phyloP scores from a whole-genome alignment of 225 moss, liverwort and hornwort species.

The Takakia lepidozioides region DNA sequence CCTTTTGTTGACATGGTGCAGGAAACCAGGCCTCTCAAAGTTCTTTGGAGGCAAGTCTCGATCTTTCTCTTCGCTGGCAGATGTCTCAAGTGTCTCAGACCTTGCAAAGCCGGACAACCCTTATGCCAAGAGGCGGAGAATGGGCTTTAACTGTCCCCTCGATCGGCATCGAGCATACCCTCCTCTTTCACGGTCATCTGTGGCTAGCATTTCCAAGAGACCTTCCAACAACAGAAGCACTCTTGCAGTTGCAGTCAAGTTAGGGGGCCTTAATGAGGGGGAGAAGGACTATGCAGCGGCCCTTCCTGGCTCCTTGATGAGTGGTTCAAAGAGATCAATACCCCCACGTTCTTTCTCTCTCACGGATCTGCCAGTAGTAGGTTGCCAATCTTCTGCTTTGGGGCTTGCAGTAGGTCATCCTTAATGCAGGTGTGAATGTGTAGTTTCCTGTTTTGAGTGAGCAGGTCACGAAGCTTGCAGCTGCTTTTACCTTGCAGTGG shows the following conservation, averaged over 20 bases:
- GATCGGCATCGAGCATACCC: slow-evolving; percentile 66
- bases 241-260: slow-evolving; percentile 56
- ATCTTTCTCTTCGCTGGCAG: slow-evolving; percentile 67
- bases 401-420: too few relatives aligned
- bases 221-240: slow-evolving; percentile 29
- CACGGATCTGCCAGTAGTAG: slow-evolving; percentile 53
- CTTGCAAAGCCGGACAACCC: slow-evolving; percentile 78
- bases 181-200: slow-evolving; percentile 45
- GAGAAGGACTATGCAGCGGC: slow-evolving; percentile 14
- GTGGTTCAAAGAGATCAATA: slow-evolving; percentile 7
- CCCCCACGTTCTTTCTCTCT: slow-evolving; percentile 45
- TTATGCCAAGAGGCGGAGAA: slow-evolving; percentile 64
- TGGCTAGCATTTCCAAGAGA: slow-evolving; percentile 60
- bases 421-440: too few relatives aligned
- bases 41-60: slow-evolving; percentile 80
- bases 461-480: too few relatives aligned
- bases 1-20: slow-evolving; percentile 15
- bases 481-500: too few relatives aligned
- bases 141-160: slow-evolving; percentile 37
- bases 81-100: slow-evolving; percentile 52
- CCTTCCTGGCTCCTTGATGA: background rate
- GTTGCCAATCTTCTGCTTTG: too few relatives aligned
- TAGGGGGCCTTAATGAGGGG: slow-evolving; percentile 29
- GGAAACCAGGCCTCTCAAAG: slow-evolving; percentile 73
- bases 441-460: too few relatives aligned